Conservation (phyloP, 257 asterid genomes). For the Salvia hispanica region DNA sequence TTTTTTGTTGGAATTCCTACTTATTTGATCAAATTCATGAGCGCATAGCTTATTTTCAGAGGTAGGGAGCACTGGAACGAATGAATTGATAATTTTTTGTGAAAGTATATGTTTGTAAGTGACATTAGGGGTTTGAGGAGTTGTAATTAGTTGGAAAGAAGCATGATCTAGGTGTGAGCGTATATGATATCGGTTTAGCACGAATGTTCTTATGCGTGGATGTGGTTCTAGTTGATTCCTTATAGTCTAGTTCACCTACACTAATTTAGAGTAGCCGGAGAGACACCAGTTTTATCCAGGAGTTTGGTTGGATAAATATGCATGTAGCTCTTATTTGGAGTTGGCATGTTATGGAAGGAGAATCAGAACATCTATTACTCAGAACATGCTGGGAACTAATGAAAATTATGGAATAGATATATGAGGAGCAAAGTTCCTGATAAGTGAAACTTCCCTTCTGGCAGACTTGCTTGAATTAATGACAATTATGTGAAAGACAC, state of each 20-base stretch:
- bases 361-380: not conserved
- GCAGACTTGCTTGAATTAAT: not conserved
- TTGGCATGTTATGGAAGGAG: slow-evolving; percentile 1
- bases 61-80: slow-evolving; percentile 5
- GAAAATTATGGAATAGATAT: not conserved
- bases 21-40: slow-evolving; percentile 13
- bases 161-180: not conserved
- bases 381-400: not conserved
- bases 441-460: not conserved
- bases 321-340: not conserved
- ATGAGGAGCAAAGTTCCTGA: not conserved
- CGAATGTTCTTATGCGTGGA: not conserved
- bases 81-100: not conserved
- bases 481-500: not conserved
- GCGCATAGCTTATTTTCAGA: slow-evolving; percentile 13
- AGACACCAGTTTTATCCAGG: not conserved
- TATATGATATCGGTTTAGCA: slow-evolving; percentile 8
- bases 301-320: not conserved
- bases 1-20: not conserved
- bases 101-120: slow-evolving; percentile 11
- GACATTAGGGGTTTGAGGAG: slow-evolving; percentile 16
- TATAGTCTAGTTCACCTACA: no score
- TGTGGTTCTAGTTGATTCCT: not conserved
- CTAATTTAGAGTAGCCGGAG: slow-evolving; percentile 1
- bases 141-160: not conserved